These are phyloP conservation scores for Kernera saxatilis DNA, from an alignment of 345 rosid species.

Conservation along the genomic window DNA sequence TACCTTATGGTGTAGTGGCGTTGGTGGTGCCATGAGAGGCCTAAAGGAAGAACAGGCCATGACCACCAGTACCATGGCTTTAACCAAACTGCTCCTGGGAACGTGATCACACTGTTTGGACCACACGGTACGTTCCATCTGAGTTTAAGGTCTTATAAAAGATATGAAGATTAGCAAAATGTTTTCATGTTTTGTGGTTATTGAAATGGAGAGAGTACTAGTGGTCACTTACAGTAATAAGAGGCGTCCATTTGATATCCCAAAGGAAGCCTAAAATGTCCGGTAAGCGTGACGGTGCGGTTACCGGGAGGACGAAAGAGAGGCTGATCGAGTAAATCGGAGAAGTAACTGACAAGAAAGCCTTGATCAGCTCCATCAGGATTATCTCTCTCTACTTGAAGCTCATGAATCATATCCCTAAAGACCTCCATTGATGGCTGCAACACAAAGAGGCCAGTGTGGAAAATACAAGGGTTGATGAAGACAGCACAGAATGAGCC, in stretches of 20 bases:
- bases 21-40: conserved; percentile 75
- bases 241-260: conserved; percentile 99
- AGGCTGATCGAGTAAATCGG: conserved; percentile 73
- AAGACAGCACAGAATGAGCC: conserved; percentile 94
- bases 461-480: conserved; percentile 97
- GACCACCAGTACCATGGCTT: conserved; percentile 99
- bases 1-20: conserved; percentile 77
- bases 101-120: conserved; percentile 89
- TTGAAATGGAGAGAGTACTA: background rate
- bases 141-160: conserved; percentile 61
- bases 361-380: conserved; percentile 99
- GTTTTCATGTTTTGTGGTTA: background rate
- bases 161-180: background rate
- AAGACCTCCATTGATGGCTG: conserved; percentile 76
- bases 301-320: conserved; percentile 65
- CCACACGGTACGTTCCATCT: conserved; percentile 95
- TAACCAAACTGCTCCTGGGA: conserved; percentile 91
- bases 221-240: conserved; percentile 62
- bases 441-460: conserved; percentile 90
- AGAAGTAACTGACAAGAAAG: conserved; percentile 80
- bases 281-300: conserved; percentile 48
- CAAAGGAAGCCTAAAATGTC: conserved; percentile 80
- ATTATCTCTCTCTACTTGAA: conserved; percentile 53
- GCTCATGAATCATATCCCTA: conserved; percentile 70
- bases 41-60: conserved; percentile 92